Base-by-base conservation (phyloP, 352 stramenopile genomes). In the Globisporangium perplexum region DNA sequence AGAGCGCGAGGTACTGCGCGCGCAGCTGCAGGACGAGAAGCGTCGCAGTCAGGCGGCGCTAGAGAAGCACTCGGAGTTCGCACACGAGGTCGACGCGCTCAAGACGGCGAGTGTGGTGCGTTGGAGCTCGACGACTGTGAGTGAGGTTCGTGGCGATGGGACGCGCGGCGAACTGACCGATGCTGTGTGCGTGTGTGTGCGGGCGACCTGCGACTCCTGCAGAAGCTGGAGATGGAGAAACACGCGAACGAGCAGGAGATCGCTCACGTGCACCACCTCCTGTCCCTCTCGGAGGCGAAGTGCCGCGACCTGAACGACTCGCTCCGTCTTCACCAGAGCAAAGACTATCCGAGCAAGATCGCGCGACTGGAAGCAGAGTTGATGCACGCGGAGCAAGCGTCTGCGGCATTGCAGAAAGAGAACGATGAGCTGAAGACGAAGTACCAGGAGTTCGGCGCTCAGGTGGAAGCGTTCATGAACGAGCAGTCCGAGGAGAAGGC, bases 381-480 rank as follows among this genome's bases (percentile, higher is more conserved):
- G 8, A 41, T 47, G 0, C 66, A 86, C 30, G 55, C 71, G 8
- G 55, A 71, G 8, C 67, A 83, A 50, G 58, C 59, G 5, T 55
- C 68, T 44, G 55, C 44, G 7, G 26, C 51, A 12, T 50, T 80
- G 0, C 55, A 76, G 53, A 80, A 74, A 30, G 74, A 88, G 15
- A 76, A 86, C 31, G 73, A 81, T 4, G 62, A 78, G 39, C 52
- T 90, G 3, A 73, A 74, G 42, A 70, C 71, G 20, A 80, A 83
- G 49, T 92, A 92, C 44, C 61, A 86, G 53, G 76, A 89, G 38
- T 89, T 92, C 59, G 81, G 78, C 1, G 62, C 65, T 4, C 77
- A 91, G 46, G 78, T 92, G 20, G 79, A 92, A 31, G 47, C 74
- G 20, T 86, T 88, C 44, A 88, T 90, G 72, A 72, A 80, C 33